Evolutionary conservation across 768 basidiomycete genomes (phyloP).

Genomic region (Pholiota molesta): DNA sequence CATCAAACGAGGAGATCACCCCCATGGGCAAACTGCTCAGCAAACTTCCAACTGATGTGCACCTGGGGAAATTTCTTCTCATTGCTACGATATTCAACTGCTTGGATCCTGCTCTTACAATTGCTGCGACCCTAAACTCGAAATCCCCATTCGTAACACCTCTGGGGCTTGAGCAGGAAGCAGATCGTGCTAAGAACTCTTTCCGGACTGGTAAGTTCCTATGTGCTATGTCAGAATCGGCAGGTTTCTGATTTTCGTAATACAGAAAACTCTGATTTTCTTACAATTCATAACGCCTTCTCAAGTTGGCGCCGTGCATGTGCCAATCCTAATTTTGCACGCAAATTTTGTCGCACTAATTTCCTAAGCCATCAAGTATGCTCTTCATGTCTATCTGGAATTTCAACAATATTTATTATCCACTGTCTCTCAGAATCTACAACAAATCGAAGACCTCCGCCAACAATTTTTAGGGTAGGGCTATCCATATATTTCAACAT

Average conservation of each 20-base stretch:
- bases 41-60: slow-evolving; percentile 93
- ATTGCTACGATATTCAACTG: slow-evolving; percentile 85
- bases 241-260: too few relatives aligned
- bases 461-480: slow-evolving; percentile 81
- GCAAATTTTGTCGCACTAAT: slow-evolving; percentile 79
- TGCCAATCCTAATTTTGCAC: slow-evolving; percentile 58
- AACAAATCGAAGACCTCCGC: slow-evolving; percentile 95
- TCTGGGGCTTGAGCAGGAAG: slow-evolving; percentile 84
- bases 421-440: slow-evolving; percentile 63
- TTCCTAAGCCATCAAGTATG: slow-evolving; percentile 83
- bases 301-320: slow-evolving; percentile 82
- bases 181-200: slow-evolving; percentile 77
- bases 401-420: slow-evolving; percentile 3
- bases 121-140: slow-evolving; percentile 89
- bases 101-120: slow-evolving; percentile 94
- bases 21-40: slow-evolving; percentile 90
- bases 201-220: slow-evolving; percentile 70
- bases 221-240: too few relatives aligned
- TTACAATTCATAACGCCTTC: slow-evolving; percentile 92
- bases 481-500: slow-evolving; percentile 1
- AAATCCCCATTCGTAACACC: slow-evolving; percentile 94
- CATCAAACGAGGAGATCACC: slow-evolving; percentile 86
- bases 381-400: slow-evolving; percentile 6
- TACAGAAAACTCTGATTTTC: slow-evolving; percentile 90
- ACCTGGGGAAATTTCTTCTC: slow-evolving; percentile 91